Base-by-base conservation (phyloP, 1,284 basidiomycete genomes). In the Cutaneotrichosporon curvatum region DNA sequence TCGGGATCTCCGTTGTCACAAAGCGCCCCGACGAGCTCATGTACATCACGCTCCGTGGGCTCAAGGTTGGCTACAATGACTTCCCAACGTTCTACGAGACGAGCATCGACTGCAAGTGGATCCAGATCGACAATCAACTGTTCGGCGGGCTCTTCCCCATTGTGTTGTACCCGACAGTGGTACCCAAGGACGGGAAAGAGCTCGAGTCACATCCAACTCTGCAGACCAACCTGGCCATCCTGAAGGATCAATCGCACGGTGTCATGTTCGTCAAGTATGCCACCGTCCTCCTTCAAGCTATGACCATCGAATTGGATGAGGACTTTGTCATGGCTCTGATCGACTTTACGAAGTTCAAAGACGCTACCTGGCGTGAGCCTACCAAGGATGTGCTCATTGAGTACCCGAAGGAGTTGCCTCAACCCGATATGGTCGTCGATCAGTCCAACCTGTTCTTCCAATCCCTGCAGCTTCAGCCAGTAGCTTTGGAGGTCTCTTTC, bases 211-310 rank as follows among this genome's bases (percentile, higher is more conserved):
- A 91, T 51, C 95, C 95, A 4, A 92, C 90, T 2, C 76, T 98
- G 35, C 92, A 98, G 68, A 81, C 81, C 0, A 89, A 88, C 4
- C 75, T 92, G 2, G 84, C 92, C 47, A 82, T 92, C 72, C 75
- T 97, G 51, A 97, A 96, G 65, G 25, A 23, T 2, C 40, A 21
- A 37, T 35, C 85, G 22, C 95, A 98, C 59, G 95, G 95, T 16
- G 95, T 98, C 15, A 74, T 87, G 33, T 98, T 96, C 69, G 79
- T 99, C 74, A 98, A 98, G 74, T 98, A 98, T 63, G 95, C 89
- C 40, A 94, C 91, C 2, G 80, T 98, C 37, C 73, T 99, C 21
- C 74, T 99, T 20, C 95, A 99, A 65, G 89, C 94, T 14, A 78
- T 98, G 71, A 95, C 91, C 0, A 81, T 98, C 25, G 92, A 98